These are phyloP conservation scores for Apophysomyces elegans DNA, from an alignment of 371 early-diverging fungal species.

Conservation along the genomic window DNA sequence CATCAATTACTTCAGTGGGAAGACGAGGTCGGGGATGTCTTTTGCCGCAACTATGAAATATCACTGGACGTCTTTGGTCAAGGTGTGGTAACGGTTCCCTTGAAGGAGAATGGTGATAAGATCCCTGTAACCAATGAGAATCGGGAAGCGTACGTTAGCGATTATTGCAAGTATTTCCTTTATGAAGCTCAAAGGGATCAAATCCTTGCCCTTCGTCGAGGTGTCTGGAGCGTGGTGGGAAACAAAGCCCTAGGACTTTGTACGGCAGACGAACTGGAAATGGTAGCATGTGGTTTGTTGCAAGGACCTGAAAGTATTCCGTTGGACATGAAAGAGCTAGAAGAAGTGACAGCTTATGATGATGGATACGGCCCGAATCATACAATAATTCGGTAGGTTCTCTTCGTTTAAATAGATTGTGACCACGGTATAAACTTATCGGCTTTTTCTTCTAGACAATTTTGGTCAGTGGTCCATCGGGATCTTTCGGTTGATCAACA, in stretches of 20 bases:
- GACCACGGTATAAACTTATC: no score
- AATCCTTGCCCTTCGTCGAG: slow-evolving; percentile 71
- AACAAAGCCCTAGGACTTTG: slow-evolving; percentile 50
- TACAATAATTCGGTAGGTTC: slow-evolving; percentile 49
- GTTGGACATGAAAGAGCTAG: slow-evolving; percentile 77
- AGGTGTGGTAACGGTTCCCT: slow-evolving; percentile 62
- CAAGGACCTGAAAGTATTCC: slow-evolving; percentile 36
- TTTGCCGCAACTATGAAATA: slow-evolving; percentile 84
- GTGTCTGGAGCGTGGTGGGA: slow-evolving; percentile 76
- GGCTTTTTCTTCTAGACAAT: slow-evolving; percentile 43
- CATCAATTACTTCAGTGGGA: slow-evolving; percentile 76
- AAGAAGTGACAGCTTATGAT: slow-evolving; percentile 81
- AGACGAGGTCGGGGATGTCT: slow-evolving; percentile 84
- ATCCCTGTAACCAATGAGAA: slow-evolving; percentile 82
- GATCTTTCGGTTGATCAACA: slow-evolving; percentile 71
- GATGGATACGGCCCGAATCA: slow-evolving; percentile 72
- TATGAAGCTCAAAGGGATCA: slow-evolving; percentile 67
- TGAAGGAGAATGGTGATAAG: slow-evolving; percentile 69
- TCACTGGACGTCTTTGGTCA: slow-evolving; percentile 79
- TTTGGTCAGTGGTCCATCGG: slow-evolving; percentile 91
- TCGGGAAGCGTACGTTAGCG: slow-evolving; percentile 76
- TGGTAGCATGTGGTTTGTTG: slow-evolving; percentile 58
- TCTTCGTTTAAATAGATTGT: slow-evolving; percentile 2
- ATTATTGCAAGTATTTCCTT: slow-evolving; percentile 71
- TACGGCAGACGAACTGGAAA: slow-evolving; percentile 53